Percentiles rank a stretch among this genome's conserved stretches.
These are phyloP conservation scores for Penicillium crustosum DNA, from an alignment of 2,329 filamentous ascomycete species.

Conservation along the genomic window DNA sequence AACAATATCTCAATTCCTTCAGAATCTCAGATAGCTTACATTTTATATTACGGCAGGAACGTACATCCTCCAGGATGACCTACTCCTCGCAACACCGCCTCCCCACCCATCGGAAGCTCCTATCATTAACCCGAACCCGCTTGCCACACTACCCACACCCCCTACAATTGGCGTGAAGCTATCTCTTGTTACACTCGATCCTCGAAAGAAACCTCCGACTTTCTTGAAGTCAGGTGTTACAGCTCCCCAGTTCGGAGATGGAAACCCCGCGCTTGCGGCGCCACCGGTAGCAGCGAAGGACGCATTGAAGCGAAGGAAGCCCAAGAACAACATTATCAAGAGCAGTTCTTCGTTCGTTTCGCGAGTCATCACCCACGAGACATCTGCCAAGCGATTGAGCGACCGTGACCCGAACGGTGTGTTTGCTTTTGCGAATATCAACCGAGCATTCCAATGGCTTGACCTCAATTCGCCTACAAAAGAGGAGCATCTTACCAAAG, in stretches of 20 bases:
- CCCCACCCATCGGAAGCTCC: conserved; percentile 94
- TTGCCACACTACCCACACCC: conserved; percentile 81
- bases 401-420: conserved; percentile 77
- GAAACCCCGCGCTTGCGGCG: conserved; percentile 68
- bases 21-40: conserved; percentile 16
- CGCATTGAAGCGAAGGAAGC: conserved; percentile 75
- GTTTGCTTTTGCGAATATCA: conserved; percentile 93
- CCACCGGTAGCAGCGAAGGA: conserved; percentile 62
- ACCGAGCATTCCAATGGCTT: conserved; percentile 93
- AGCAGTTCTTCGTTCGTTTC: conserved; percentile 98
- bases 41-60: conserved; percentile 60
- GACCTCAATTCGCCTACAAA: conserved; percentile 71
- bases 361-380: conserved; percentile 88
- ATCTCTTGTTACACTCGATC: conserved; percentile 71
- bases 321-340: conserved; percentile 97
- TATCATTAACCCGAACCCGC: conserved; percentile 81
- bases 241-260: conserved; percentile 76
- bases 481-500: conserved; percentile 90
- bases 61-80: conserved; percentile 85
- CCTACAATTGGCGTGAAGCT: conserved; percentile 81
- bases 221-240: conserved; percentile 45
- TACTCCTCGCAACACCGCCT: conserved; percentile 89
- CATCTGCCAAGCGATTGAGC: conserved; percentile 71
- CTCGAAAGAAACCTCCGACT: conserved; percentile 49
- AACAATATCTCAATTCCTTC: background rate